Conservation (phyloP, 768 basidiomycete species). For the Aureoboletus auriporus region DNA sequence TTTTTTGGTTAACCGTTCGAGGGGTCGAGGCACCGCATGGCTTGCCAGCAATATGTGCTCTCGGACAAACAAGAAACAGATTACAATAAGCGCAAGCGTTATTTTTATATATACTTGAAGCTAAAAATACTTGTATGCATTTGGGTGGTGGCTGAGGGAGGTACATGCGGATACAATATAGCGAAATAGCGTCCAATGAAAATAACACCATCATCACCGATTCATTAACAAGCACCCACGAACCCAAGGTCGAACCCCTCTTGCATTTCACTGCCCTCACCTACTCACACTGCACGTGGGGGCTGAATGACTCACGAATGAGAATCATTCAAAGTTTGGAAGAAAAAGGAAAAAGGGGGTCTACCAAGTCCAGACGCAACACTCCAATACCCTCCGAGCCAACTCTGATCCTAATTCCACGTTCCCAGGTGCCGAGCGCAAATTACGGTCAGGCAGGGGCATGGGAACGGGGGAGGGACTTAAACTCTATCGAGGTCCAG, state of each 20-base stretch:
- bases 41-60: background rate
- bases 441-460: background rate
- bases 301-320: slow-evolving; percentile 11
- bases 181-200: background rate
- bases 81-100: background rate
- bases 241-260: background rate
- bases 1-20: background rate
- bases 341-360: slow-evolving; percentile 1
- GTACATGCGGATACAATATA: slow-evolving; percentile 8
- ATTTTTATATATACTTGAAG: slow-evolving; percentile 11
- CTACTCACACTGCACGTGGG: slow-evolving; percentile 6
- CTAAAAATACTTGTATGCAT: slow-evolving; percentile 10
- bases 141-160: background rate
- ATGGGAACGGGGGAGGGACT: background rate
- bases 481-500: slow-evolving; percentile 35
- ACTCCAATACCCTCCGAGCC: slow-evolving; percentile 10
- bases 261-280: background rate
- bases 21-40: background rate
- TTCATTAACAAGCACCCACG: slow-evolving; percentile 1
- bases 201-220: background rate
- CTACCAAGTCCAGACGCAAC: slow-evolving; percentile 10
- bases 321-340: slow-evolving; percentile 11
- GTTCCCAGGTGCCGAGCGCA: slow-evolving; percentile 14
- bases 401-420: slow-evolving; percentile 9
- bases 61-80: background rate